These are phyloP conservation scores for Paecilomyces formosus DNA, from an alignment of 2,329 filamentous ascomycete genomes.

Conservation along the genomic window DNA sequence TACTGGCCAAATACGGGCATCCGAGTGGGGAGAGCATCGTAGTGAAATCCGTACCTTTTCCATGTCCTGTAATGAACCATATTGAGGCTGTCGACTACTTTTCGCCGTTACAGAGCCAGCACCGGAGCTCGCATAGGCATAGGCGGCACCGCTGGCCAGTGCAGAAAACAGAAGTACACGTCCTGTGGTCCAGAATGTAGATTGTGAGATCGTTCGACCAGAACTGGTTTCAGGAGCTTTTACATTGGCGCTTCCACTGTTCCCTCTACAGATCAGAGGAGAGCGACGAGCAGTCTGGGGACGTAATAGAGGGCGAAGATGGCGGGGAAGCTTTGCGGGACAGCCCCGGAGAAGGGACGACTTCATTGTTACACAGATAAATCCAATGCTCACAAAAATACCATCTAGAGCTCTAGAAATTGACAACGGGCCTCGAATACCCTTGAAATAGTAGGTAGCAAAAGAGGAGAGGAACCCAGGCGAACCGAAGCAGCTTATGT, in stretches of 20 bases:
- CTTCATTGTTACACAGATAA: conserved; percentile 14
- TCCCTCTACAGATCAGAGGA: conserved; percentile 4
- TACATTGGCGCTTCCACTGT: conserved; percentile 1
- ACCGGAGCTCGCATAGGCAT: conserved; percentile 41
- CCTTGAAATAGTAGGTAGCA: background rate
- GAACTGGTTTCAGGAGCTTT: conserved; percentile 2
- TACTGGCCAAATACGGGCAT: background rate
- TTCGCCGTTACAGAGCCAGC: conserved; percentile 9
- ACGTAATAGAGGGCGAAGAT: conserved; percentile 13
- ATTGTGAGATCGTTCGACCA: background rate
- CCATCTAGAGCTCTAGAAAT: background rate
- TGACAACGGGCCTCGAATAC: background rate
- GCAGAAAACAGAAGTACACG: conserved; percentile 42
- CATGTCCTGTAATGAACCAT: conserved; percentile 32
- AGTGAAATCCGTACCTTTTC: conserved; percentile 23
- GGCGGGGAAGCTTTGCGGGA: conserved; percentile 17
- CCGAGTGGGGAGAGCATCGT: background rate
- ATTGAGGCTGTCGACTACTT: conserved; percentile 19
- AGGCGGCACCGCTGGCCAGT: conserved; percentile 46
- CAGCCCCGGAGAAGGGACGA: conserved; percentile 15
- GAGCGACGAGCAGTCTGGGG: background rate
- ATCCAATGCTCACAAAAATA: background rate
- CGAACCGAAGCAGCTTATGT: background rate
- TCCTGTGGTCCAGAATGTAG: conserved; percentile 38
- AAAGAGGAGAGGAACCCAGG: background rate